Conservation (phyloP, 495 filamentous ascomycete species). For the Chaetomium fimeti region DNA sequence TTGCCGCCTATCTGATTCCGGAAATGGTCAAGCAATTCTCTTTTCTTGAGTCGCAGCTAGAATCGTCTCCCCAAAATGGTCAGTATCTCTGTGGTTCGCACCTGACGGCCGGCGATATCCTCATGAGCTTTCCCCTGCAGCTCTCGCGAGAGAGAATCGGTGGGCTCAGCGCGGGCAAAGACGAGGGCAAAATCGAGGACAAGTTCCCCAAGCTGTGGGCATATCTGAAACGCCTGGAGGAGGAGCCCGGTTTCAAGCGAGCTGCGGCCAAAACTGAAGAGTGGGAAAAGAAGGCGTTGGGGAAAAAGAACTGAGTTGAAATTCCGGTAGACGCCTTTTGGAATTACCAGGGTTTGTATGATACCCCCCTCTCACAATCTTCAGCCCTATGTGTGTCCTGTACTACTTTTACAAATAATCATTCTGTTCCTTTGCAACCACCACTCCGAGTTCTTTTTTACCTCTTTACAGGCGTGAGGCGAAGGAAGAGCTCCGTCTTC, state of each 20-base stretch:
- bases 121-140: constrained; percentile 72
- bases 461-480: constrained; percentile 23
- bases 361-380: not conserved
- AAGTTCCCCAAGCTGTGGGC: constrained; percentile 50
- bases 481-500: constrained; percentile 39
- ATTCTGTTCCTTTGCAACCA: not conserved
- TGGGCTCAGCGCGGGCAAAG: constrained; percentile 31
- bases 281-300: constrained; percentile 49
- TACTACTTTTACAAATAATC: not conserved
- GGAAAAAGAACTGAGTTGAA: constrained; percentile 27
- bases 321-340: not conserved
- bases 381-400: not conserved
- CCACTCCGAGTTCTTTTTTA: no score
- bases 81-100: constrained; percentile 67
- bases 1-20: constrained; percentile 58
- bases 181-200: constrained; percentile 21
- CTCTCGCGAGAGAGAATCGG: constrained; percentile 60
- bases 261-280: constrained; percentile 59
- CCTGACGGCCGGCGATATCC: constrained; percentile 76
- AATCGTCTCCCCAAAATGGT: constrained; percentile 55
- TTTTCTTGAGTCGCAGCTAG: constrained; percentile 72
- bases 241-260: constrained; percentile 57
- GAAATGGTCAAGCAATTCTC: constrained; percentile 63
- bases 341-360: not conserved
- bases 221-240: constrained; percentile 63